Percentiles rank a stretch among this genome's conserved stretches.
phyloP scores from a whole-genome alignment of 192 early-diverging fungal genomes.

The Backusella macrospora region DNA sequence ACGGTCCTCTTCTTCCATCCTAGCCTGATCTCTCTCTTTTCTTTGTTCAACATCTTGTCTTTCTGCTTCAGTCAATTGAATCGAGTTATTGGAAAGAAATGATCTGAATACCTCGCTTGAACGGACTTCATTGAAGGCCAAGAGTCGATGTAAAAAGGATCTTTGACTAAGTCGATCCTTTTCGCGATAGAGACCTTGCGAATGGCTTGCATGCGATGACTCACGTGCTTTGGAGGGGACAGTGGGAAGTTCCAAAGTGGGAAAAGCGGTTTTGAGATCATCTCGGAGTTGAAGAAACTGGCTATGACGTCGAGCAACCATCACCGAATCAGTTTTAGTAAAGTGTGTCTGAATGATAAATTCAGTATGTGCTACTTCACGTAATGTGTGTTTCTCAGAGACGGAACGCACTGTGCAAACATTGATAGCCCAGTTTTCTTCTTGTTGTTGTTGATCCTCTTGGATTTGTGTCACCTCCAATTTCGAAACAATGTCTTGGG shows the following conservation, averaged over 20 bases:
- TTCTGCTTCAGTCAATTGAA: conserved; percentile 42
- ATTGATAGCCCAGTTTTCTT: conserved; percentile 41
- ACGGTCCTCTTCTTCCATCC: conserved; percentile 42
- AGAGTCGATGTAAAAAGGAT: conserved; percentile 45
- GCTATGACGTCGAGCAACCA: conserved; percentile 50
- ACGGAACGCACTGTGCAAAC: conserved; percentile 46
- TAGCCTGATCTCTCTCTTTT: conserved; percentile 42
- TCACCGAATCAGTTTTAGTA: background rate
- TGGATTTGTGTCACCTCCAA: background rate
- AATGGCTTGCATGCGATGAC: conserved; percentile 23
- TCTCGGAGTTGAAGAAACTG: conserved; percentile 48
- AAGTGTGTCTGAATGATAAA: conserved; percentile 46
- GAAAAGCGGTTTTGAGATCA: conserved; percentile 46
- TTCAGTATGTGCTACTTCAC: conserved; percentile 47
- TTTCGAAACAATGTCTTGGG: background rate
- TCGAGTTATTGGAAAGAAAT: conserved; percentile 48
- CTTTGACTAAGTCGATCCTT: conserved; percentile 54
- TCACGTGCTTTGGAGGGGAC: conserved; percentile 45
- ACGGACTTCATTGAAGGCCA: conserved; percentile 35
- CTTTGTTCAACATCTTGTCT: conserved; percentile 40
- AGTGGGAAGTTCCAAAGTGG: conserved; percentile 48
- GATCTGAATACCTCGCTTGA: conserved; percentile 31
- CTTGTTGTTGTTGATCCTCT: conserved; percentile 22
- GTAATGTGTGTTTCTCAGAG: conserved; percentile 44
- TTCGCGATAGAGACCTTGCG: conserved; percentile 42